phyloP scores from a whole-genome alignment of 2,329 filamentous ascomycete genomes.

The Neofusicoccum laricinum region DNA sequence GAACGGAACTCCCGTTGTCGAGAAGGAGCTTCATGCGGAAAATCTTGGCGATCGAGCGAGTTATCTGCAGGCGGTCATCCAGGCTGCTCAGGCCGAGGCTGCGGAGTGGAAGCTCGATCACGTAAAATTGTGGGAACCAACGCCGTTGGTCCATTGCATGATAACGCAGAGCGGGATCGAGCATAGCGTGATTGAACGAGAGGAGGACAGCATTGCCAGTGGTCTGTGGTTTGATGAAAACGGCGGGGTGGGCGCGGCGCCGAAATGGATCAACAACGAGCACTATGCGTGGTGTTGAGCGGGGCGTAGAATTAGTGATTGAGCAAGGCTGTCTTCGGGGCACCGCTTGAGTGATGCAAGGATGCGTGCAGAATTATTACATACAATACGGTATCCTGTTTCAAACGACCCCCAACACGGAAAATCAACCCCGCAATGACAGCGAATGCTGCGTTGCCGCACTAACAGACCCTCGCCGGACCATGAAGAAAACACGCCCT shows the following conservation, averaged over 20 bases:
- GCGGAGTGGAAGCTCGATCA: conserved; percentile 62
- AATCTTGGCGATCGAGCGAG: conserved; percentile 12
- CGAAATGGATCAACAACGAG: conserved; percentile 33
- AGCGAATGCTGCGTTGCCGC: too few species aligned
- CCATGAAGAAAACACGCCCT: too few species aligned
- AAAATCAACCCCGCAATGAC: too few species aligned
- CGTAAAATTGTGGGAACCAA: conserved; percentile 79
- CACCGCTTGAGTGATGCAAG: too few species aligned
- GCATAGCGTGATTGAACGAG: conserved; percentile 44
- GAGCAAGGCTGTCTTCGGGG: too few species aligned
- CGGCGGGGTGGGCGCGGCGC: conserved; percentile 8
- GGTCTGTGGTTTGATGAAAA: conserved; percentile 61
- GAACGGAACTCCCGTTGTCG: conserved; percentile 16
- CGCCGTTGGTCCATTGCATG: background rate
- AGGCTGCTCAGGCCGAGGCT: conserved; percentile 66
- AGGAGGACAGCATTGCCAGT: conserved; percentile 64
- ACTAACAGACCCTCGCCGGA: too few species aligned
- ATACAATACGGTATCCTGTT: too few species aligned
- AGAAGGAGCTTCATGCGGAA: too few species aligned
- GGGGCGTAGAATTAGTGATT: too few species aligned
- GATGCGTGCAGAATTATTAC: too few species aligned
- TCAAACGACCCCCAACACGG: too few species aligned
- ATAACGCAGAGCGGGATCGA: conserved; percentile 18
- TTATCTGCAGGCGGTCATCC: conserved; percentile 53
- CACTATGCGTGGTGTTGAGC: conserved; percentile 33